Percentiles rank a stretch among this genome's conserved stretches.
These are phyloP conservation scores for Amylocarpus encephaloides DNA, from an alignment of 2,329 filamentous ascomycete genomes.

Conservation along the genomic window DNA sequence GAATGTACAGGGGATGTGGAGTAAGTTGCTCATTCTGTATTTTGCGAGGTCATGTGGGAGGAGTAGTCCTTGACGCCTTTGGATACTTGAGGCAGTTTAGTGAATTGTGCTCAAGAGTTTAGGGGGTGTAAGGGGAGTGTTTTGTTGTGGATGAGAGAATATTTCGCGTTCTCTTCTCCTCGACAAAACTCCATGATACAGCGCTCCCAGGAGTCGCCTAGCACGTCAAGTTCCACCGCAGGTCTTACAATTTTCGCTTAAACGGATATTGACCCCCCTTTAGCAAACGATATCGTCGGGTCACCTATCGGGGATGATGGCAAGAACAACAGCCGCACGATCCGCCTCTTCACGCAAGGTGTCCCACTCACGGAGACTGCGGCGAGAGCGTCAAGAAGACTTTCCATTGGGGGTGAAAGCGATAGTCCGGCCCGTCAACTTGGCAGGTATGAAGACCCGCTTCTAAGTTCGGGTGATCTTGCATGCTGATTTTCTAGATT, in stretches of 20 bases:
- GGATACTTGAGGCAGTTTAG: no score
- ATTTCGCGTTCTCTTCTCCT: no score
- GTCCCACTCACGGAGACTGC: constrained; percentile 39
- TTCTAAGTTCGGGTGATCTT: no score
- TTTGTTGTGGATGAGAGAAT: no score
- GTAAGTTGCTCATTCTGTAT: constrained; percentile 16
- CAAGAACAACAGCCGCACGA: constrained; percentile 41
- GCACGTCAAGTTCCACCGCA: no score
- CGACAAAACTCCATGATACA: no score
- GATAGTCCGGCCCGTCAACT: constrained; percentile 49
- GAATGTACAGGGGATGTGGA: constrained; percentile 52
- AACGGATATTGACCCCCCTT: neutral
- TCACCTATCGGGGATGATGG: constrained; percentile 41
- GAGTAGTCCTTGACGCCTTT: no score
- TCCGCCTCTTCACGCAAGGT: constrained; percentile 45
- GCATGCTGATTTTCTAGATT: constrained; percentile 31
- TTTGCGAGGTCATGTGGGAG: neutral
- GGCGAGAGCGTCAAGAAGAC: constrained; percentile 33
- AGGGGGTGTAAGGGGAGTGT: no score
- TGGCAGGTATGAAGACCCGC: constrained; percentile 28
- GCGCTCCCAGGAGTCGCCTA: no score
- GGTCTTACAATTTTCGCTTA: no score
- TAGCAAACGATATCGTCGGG: constrained; percentile 40
- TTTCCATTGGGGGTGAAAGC: constrained; percentile 46
- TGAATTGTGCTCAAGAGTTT: no score